Conservation (phyloP, 2,329 filamentous ascomycete genomes). For the Lasiodiplodia gonubiensis region DNA sequence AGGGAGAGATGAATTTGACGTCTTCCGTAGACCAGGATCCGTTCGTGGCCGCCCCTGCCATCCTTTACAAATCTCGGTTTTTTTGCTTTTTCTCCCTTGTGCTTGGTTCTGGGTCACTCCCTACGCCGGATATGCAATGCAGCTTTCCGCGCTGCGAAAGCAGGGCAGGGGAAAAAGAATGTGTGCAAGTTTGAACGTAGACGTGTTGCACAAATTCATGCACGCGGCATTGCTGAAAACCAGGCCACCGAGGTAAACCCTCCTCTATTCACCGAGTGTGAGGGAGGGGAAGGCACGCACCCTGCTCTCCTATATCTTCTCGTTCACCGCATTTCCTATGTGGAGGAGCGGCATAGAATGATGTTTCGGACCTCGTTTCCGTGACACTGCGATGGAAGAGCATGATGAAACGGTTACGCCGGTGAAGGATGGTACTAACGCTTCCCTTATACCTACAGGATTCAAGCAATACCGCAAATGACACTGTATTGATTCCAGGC, state of each 20-base stretch:
- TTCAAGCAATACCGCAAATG: too few relatives aligned
- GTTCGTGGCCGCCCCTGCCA: not conserved
- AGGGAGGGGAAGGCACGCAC: not conserved
- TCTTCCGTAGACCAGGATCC: not conserved
- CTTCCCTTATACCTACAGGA: not conserved
- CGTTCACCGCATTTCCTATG: not conserved
- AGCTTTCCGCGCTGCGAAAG: conserved; percentile 13
- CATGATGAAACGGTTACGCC: not conserved
- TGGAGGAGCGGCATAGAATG: not conserved
- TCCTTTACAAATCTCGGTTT: not conserved
- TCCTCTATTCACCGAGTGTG: not conserved
- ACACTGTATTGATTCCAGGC: too few relatives aligned
- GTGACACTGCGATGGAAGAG: not conserved
- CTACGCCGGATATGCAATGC: conserved; percentile 11
- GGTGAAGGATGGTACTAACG: not conserved
- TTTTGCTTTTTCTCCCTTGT: not conserved
- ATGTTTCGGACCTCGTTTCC: not conserved
- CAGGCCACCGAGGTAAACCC: not conserved
- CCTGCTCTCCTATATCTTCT: not conserved
- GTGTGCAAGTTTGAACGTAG: not conserved
- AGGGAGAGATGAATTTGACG: not conserved
- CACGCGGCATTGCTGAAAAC: not conserved
- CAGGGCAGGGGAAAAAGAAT: not conserved
- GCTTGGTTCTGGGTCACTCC: not conserved
- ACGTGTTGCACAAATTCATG: not conserved